Percentiles rank a stretch among this genome's conserved stretches.
phyloP scores from a whole-genome alignment of 1,284 basidiomycete genomes.

The Microbotryum saponariae region DNA sequence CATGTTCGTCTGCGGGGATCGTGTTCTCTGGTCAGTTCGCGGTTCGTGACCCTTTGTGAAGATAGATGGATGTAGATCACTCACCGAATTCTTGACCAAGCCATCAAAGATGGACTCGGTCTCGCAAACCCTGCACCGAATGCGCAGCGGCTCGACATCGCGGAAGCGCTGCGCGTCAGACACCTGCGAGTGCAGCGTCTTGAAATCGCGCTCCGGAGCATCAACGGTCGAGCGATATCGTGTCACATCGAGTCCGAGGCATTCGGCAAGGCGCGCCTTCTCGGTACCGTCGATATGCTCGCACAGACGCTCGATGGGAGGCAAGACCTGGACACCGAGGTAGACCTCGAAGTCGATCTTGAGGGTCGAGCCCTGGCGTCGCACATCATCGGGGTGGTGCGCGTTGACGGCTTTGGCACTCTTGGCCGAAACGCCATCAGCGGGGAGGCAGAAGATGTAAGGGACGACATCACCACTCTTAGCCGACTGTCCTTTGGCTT shows the following conservation, averaged over 20 bases:
- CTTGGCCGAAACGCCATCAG: slow-evolving; percentile 65
- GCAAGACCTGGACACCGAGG: slow-evolving; percentile 81
- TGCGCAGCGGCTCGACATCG: slow-evolving; percentile 58
- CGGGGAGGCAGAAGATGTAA: slow-evolving; percentile 83
- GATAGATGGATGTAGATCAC: slow-evolving; percentile 47
- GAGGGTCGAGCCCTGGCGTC: slow-evolving; percentile 57
- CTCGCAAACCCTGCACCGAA: slow-evolving; percentile 68
- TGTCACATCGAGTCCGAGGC: slow-evolving; percentile 81
- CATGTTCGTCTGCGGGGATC: slow-evolving; percentile 35
- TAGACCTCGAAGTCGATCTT: slow-evolving; percentile 87
- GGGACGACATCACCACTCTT: slow-evolving; percentile 88
- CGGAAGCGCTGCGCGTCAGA: slow-evolving; percentile 81
- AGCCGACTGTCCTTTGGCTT: slow-evolving; percentile 69
- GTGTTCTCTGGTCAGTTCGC: not conserved
- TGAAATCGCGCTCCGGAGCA: slow-evolving; percentile 61
- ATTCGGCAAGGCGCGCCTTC: slow-evolving; percentile 80
- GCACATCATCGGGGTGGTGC: slow-evolving; percentile 86
- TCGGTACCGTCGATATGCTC: slow-evolving; percentile 96
- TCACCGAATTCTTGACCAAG: slow-evolving; percentile 57
- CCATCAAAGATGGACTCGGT: slow-evolving; percentile 58
- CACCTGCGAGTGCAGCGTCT: slow-evolving; percentile 80
- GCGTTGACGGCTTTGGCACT: slow-evolving; percentile 81
- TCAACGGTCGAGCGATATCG: slow-evolving; percentile 54
- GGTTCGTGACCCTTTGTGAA: slow-evolving; percentile 14
- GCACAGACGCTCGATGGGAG: slow-evolving; percentile 89